Conservation (phyloP, 495 filamentous ascomycete genomes). For the Talaromyces trachyspermus region DNA sequence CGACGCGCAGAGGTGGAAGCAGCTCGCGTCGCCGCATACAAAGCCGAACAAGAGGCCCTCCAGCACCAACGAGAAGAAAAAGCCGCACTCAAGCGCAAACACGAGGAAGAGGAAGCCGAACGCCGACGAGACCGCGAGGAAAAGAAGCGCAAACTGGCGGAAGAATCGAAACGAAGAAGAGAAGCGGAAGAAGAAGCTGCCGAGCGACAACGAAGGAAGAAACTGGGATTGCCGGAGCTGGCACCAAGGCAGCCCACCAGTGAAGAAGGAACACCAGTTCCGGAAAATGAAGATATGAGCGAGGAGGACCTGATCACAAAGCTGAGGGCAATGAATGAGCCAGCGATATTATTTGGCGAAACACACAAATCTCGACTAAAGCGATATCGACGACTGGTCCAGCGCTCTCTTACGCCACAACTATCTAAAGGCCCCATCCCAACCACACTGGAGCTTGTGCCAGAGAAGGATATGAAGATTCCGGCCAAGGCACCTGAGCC, state of each 20-base stretch:
- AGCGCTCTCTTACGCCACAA: conserved; percentile 40
- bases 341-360: conserved; percentile 76
- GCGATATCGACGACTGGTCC: conserved; percentile 57
- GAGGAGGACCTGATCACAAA: conserved; percentile 62
- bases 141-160: conserved; percentile 71
- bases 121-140: conserved; percentile 63
- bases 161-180: conserved; percentile 62
- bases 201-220: conserved; percentile 48
- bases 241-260: conserved; percentile 35
- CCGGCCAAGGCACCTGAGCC: conserved; percentile 46
- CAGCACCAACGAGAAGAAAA: conserved; percentile 61
- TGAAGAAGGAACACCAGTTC: conserved; percentile 28
- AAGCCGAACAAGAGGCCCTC: conserved; percentile 63
- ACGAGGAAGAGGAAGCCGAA: conserved; percentile 77
- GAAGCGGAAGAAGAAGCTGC: conserved; percentile 59
- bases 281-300: conserved; percentile 57
- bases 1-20: conserved; percentile 83
- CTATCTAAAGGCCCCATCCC: conserved; percentile 56
- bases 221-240: conserved; percentile 67
- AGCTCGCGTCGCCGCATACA: conserved; percentile 71
- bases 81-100: conserved; percentile 69
- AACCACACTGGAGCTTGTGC: conserved; percentile 66
- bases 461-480: conserved; percentile 83
- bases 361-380: conserved; percentile 57
- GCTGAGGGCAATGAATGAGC: conserved; percentile 65